Evolutionary conservation across 306 rosid genomes (phyloP).

Genomic region (Parietaria judaica): DNA sequence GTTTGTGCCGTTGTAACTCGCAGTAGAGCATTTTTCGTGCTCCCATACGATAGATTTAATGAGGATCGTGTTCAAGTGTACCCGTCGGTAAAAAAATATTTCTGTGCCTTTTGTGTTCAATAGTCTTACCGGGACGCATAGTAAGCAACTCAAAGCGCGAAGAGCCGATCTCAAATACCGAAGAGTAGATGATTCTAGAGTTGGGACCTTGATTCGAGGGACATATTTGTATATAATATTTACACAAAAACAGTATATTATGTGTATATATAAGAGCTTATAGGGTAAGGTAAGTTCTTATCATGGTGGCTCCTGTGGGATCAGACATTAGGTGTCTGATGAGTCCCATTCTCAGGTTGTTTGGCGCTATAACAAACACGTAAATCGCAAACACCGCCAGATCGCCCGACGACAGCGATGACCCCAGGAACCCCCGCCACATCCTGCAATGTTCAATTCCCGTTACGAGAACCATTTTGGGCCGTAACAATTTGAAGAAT

Average conservation of each 20-base stretch:
- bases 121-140: no score
- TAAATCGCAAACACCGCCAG: constrained; percentile 69
- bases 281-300: constrained; percentile 65
- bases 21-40: no score
- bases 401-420: constrained; percentile 75
- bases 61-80: no score
- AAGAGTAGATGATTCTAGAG: no score
- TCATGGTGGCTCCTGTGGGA: constrained; percentile 87
- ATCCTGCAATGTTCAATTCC: constrained; percentile 47
- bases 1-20: no score
- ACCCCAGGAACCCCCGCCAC: constrained; percentile 98
- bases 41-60: no score
- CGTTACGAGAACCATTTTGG: not conserved
- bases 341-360: constrained; percentile 74
- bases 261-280: constrained; percentile 9
- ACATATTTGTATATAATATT: constrained; percentile 4
- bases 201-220: not conserved
- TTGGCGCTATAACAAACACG: constrained; percentile 89
- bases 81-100: no score
- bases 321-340: constrained; percentile 79
- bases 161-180: no score
- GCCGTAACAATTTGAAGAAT: not conserved
- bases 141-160: no score
- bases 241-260: not conserved
- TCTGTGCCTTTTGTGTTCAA: no score